Base-by-base conservation (phyloP, 257 asterid species). In the Solanum chmielewskii region DNA sequence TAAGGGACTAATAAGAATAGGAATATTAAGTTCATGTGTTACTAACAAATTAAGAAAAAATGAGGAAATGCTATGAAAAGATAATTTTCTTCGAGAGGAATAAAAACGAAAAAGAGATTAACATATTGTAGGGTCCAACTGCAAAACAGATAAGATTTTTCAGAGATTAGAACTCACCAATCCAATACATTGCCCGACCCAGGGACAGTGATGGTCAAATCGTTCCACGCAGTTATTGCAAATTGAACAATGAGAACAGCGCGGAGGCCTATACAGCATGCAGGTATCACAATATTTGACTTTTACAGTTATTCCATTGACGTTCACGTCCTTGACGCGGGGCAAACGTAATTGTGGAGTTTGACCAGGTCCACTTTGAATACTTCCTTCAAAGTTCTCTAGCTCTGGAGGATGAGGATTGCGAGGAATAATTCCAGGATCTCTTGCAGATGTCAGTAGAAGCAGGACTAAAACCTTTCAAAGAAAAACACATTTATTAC, bases 101-200 rank as follows among this genome's bases (percentile, higher is more conserved):
- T 49, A 29, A 81, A 31, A 45, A 81, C 69, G 18, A 20, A 37
- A 80, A 80, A 49, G 18, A 31, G 39, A 49, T 11, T 37, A 18
- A 81, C 29, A 29, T 18, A 49, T 49, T 29, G 27, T 45, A 29
- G 69, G 44, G 45, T 49, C 21, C 84, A 47, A 81, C 11, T 11
- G 69, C 25, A 81, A 81, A 49, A 39, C 11, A 18, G 82, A 41
- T 71, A 45, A 44, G 35, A 37, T 37, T 35, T 70, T 71, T 86
- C 77, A 86, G 44, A 78, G 70, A 41, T 66, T 87, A 21, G 86
- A 73, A 88, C 98, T 90, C 86, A 97, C 99, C 94, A 90, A 82
- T 89, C 99, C 99, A 85, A 97, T 94, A 29, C 99, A 97, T 87
- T 97, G 99, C 83, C 99, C 99, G 31, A 97, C 97, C 99, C 99